These are phyloP conservation scores for Lineolata rhizophorae DNA, from an alignment of 495 filamentous ascomycete species.

Conservation along the genomic window DNA sequence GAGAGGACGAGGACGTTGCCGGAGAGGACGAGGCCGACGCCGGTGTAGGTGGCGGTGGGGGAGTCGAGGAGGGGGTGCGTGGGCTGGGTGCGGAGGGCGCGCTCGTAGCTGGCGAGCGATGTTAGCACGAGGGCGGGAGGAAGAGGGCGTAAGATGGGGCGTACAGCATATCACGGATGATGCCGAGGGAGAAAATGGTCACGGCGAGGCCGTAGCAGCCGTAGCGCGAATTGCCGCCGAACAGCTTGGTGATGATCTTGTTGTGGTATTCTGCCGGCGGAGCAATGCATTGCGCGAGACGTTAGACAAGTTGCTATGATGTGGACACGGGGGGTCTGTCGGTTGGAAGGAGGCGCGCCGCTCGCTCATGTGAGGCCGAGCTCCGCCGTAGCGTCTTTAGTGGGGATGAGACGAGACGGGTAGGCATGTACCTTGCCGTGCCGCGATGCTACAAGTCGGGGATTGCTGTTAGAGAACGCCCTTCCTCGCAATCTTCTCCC, in stretches of 20 bases:
- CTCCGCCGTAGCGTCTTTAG: not conserved
- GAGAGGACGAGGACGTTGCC: slow-evolving; percentile 76
- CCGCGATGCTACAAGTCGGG: slow-evolving; percentile 29
- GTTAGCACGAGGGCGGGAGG: slow-evolving; percentile 9
- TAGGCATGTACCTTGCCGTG: slow-evolving; percentile 35
- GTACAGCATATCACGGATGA: slow-evolving; percentile 60
- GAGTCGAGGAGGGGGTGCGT: slow-evolving; percentile 37
- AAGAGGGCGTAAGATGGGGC: slow-evolving; percentile 23
- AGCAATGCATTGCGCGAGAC: too few species aligned
- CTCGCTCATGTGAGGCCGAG: too few species aligned
- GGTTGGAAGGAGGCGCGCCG: not conserved
- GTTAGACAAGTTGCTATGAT: not conserved
- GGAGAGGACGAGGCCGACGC: slow-evolving; percentile 41
- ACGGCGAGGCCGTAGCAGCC: slow-evolving; percentile 81
- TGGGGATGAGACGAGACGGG: not conserved
- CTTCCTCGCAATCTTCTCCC: not conserved
- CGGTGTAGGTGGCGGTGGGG: slow-evolving; percentile 29
- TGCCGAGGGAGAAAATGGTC: slow-evolving; percentile 75
- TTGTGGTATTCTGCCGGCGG: slow-evolving; percentile 65
- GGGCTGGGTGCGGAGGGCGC: slow-evolving; percentile 58
- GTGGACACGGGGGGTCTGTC: not conserved
- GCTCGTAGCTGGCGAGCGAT: slow-evolving; percentile 30
- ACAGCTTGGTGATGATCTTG: slow-evolving; percentile 68
- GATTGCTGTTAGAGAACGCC: slow-evolving; percentile 7
- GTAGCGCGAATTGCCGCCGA: slow-evolving; percentile 52